Percentiles rank a stretch among this genome's conserved stretches.
These are phyloP conservation scores for Babesia caballi DNA, from an alignment of 169 alveolate species.

Conservation along the genomic window DNA sequence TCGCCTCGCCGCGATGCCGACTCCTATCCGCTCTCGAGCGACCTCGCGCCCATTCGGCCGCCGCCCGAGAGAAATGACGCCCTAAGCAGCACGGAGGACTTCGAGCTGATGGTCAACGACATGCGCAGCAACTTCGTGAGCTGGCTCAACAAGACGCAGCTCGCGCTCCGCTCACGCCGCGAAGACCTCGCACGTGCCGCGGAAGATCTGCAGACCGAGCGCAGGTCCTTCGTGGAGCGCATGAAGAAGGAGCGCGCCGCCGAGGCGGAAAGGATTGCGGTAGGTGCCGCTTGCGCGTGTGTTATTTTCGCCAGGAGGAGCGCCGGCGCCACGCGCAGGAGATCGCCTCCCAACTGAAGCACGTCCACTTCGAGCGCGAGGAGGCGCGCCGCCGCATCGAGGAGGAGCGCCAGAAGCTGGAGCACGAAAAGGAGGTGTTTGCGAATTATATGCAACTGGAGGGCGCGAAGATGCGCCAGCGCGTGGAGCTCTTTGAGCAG, in stretches of 20 bases:
- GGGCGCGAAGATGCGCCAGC: constrained; percentile 69
- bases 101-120: constrained; percentile 85
- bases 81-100: constrained; percentile 64
- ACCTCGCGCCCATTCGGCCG: constrained; percentile 30
- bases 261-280: constrained; percentile 56
- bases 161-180: constrained; percentile 63
- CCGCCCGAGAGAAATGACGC: constrained; percentile 3
- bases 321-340: constrained; percentile 78
- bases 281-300: constrained; percentile 28
- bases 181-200: constrained; percentile 61
- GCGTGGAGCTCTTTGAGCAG: constrained; percentile 73
- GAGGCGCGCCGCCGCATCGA: constrained; percentile 79
- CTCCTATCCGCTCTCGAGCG: constrained; percentile 4
- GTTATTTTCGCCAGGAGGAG: constrained; percentile 65
- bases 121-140: constrained; percentile 79
- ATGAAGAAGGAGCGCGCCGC: constrained; percentile 45
- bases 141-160: constrained; percentile 83
- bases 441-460: constrained; percentile 72
- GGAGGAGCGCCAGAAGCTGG: constrained; percentile 76
- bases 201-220: constrained; percentile 71
- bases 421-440: constrained; percentile 79
- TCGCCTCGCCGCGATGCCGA: not conserved
- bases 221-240: constrained; percentile 58
- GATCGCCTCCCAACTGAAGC: constrained; percentile 76
- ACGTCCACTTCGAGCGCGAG: constrained; percentile 81